Percentiles rank a stretch among this genome's conserved stretches.
Evolutionary conservation across 441 rosid genomes (phyloP).

Genomic region (Syzygium syzygioides): DNA sequence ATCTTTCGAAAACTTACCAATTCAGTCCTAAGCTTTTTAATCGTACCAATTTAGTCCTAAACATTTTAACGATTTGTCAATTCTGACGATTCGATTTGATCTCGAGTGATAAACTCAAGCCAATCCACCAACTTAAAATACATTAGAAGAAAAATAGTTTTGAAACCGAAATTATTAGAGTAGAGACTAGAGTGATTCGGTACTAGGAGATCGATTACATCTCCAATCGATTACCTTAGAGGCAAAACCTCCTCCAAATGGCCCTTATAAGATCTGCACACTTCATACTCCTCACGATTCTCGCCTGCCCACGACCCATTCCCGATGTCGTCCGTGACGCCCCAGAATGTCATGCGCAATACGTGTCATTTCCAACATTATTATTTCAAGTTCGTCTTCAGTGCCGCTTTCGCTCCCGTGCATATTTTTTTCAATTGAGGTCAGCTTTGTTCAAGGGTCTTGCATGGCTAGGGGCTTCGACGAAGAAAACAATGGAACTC

Average conservation of each 20-base stretch:
- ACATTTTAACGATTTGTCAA: background rate
- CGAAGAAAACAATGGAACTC: too few relatives aligned
- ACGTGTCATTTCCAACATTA: background rate
- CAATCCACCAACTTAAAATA: background rate
- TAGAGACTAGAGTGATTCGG: background rate
- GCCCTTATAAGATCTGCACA: constrained; percentile 19
- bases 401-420: too few relatives aligned
- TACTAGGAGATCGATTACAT: background rate
- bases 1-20: too few relatives aligned
- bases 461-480: too few relatives aligned
- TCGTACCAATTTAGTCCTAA: too few relatives aligned
- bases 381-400: background rate
- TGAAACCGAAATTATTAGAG: background rate
- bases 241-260: constrained; percentile 35
- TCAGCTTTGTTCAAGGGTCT: too few relatives aligned
- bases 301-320: background rate
- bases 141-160: background rate
- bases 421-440: too few relatives aligned
- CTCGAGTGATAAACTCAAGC: background rate
- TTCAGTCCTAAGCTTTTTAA: too few relatives aligned
- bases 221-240: constrained; percentile 6
- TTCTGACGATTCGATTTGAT: background rate
- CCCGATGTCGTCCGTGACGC: constrained; percentile 10
- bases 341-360: constrained; percentile 22
- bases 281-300: constrained; percentile 12